Evolutionary conservation across 2,329 filamentous ascomycete genomes (phyloP).

Genomic region (Chrysoporthe puriensis): DNA sequence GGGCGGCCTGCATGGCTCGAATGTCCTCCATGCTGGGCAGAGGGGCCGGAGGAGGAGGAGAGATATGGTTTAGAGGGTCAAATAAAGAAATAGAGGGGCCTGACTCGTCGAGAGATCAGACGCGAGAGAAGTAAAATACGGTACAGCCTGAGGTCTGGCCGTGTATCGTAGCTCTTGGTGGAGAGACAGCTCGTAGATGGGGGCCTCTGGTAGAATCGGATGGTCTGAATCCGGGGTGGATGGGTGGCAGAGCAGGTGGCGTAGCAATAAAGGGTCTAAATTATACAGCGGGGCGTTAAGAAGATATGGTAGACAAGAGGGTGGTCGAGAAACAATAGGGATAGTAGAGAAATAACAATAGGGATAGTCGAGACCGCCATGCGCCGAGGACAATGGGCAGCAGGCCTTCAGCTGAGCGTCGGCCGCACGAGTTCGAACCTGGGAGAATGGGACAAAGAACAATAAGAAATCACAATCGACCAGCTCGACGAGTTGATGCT

Average conservation of each 20-base stretch:
- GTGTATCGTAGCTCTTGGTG: neutral
- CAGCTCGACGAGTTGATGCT: neutral
- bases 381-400: slow-evolving; percentile 23
- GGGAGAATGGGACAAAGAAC: slow-evolving; percentile 14
- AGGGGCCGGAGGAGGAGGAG: no score
- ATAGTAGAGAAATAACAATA: neutral
- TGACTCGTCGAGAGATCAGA: no score
- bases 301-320: slow-evolving; percentile 13
- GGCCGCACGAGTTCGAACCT: slow-evolving; percentile 5
- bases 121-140: neutral
- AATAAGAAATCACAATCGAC: slow-evolving; percentile 9
- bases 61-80: neutral
- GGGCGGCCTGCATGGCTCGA: slow-evolving; percentile 9
- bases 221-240: neutral
- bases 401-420: slow-evolving; percentile 14
- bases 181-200: neutral
- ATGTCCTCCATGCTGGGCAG: slow-evolving; percentile 24
- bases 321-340: neutral
- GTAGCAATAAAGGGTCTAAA: neutral
- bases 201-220: neutral
- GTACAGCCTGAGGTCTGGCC: neutral
- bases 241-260: neutral
- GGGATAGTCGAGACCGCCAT: slow-evolving; percentile 19
- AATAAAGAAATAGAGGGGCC: no score
- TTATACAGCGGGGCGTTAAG: slow-evolving; percentile 1